phyloP scores from a whole-genome alignment of 768 basidiomycete genomes.

The Naematelia aurantialba region DNA sequence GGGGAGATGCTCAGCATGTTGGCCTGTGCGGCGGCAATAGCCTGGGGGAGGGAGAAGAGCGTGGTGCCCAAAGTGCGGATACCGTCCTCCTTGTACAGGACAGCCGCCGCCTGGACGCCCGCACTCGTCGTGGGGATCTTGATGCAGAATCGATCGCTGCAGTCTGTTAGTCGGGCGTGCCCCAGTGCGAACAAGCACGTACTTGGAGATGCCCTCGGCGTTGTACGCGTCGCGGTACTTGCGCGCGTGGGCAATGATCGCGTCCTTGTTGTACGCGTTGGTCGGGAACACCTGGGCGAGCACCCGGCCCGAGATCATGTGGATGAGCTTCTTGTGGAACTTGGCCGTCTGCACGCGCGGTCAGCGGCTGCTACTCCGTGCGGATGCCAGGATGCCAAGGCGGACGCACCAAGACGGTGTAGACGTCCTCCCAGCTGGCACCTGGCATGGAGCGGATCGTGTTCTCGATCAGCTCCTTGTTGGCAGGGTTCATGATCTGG shows the following conservation, averaged over 20 bases:
- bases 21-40: slow-evolving; percentile 58
- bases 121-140: slow-evolving; percentile 62
- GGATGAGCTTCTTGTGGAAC: slow-evolving; percentile 23
- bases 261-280: slow-evolving; percentile 32
- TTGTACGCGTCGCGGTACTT: slow-evolving; percentile 33
- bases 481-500: slow-evolving; percentile 32
- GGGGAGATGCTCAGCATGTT: slow-evolving; percentile 58
- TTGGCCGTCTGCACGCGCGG: slow-evolving; percentile 16
- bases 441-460: slow-evolving; percentile 30
- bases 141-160: slow-evolving; percentile 56
- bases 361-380: neutral
- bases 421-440: slow-evolving; percentile 22
- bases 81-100: slow-evolving; percentile 53
- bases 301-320: slow-evolving; percentile 34
- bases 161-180: slow-evolving; percentile 4
- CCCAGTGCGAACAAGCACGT: no score
- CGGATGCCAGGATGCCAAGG: neutral
- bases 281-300: slow-evolving; percentile 38
- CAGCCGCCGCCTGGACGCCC: slow-evolving; percentile 56
- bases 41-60: slow-evolving; percentile 60
- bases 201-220: slow-evolving; percentile 46
- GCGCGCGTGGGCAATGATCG: slow-evolving; percentile 29
- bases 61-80: slow-evolving; percentile 60
- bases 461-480: slow-evolving; percentile 38
- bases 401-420: slow-evolving; percentile 23